Base-by-base conservation (phyloP, 805 yeast species). In the Clavispora vitiphila region DNA sequence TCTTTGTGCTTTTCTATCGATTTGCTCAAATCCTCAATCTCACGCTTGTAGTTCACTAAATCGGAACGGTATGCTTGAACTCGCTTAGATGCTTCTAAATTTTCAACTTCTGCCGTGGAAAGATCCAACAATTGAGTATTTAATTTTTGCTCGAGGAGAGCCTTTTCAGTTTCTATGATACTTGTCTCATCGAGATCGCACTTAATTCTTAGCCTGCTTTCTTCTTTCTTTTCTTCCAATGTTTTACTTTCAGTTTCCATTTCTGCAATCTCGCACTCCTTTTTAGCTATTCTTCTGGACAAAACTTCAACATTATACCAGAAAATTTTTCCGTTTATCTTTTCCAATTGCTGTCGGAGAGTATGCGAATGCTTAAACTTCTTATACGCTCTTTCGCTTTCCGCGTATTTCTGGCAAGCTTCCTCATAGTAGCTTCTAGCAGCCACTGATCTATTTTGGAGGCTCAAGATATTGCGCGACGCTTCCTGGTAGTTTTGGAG, bases 401-500 rank as follows among this genome's bases (percentile, higher is more conserved):
- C 66, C 19, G 58, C 54, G 38, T 56, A 69, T 34, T 54, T 54
- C n/a, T 48, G 41, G 16, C 49, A 51, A 5, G 67, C 64, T 7
- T 52, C 56, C 5, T 54, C 56, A 23, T 50, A 51, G 35, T 56
- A 58, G 3, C 48, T 43, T 21, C 53, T 47, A 3, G 70, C 62
- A 5, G 56, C 53, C 9, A 48, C 49, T 34, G 63, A 49, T 29
- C 62, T 62, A 3, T 47, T 46, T 32, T 58, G 54, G 5, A 69
- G 55, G 26, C 56, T 61, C n/a, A 55, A 51, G 8, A 65, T 59
- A 40, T 66, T 58, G 9, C 47, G 44, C 0, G 61, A 48, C 4
- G 65, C 58, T 11, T 53, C 46, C 39, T 57, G 67, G 43, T 80
- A 72, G 54, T 82, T 80, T 12, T 69, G 71, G 27, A 74, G 62